Evolutionary conservation across 2,329 filamentous ascomycete species (phyloP), one percentile per base, ranked within the genome.

Genomic region (Venturia pyrina): DNA sequence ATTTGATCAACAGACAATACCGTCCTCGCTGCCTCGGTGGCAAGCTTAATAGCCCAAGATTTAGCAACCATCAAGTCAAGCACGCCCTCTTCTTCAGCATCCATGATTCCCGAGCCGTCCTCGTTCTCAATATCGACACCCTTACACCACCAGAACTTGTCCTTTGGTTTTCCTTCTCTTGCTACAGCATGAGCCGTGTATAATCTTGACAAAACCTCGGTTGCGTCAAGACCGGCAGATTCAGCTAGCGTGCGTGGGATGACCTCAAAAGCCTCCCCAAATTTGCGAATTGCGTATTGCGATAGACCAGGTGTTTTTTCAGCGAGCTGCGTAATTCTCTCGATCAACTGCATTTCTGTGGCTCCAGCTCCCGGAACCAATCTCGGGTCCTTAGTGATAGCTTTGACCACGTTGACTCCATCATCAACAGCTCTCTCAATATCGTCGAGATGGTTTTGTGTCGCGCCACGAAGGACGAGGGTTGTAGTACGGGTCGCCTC

Each of bases 1-100:
- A 99, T 99, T 81, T 99, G 96, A 78, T 99, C 95, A 48, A 99
- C 95, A 61, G 92, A 96, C 69, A 99, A 82, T 40, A 99, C 89
- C 61, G 95, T 99, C 73, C 95, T 86, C 64, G 92, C 93, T 50
- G 95, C 89, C 79, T 99, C 95, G 32, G 93, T 97, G 46, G 95
- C 96, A 69, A 99, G 83, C 81, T 95, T 95, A 78, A 99, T 96
- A 60, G 95, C 95, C 93, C 93, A 98, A 74, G 87, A 88, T 85
- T 99, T 99, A 70, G 89, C 87, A 68, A 93, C 87, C 79, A 98
- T 84, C 56, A 99, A 83, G 75, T 99, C 96, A 65, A 99, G 83
- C 70, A 99, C 97, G 64, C 91, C 91, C 72, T 93, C 87, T 40
- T 95, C 87, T 72, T 89, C 88, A 41, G 93, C 89, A 77, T 99